Base-by-base conservation (phyloP, 2,329 filamentous ascomycete species). In the Cladosporium sp. region DNA sequence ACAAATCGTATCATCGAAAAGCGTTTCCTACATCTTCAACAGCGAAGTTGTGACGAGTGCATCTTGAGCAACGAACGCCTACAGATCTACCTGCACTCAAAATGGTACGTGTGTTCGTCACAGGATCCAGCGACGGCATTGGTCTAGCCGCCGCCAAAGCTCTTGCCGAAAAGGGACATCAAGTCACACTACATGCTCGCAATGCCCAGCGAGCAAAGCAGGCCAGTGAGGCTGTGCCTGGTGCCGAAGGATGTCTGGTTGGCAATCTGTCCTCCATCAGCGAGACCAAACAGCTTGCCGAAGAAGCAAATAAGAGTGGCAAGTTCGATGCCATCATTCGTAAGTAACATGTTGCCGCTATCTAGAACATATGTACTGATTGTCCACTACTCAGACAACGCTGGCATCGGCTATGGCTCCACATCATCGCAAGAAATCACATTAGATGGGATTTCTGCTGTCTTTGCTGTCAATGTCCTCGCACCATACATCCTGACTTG, bases 71-170 rank as follows among this genome's bases (percentile, higher is more conserved):
- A n/a, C n/a, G n/a, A n/a, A n/a, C n/a, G n/a, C n/a, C n/a, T n/a
- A n/a, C n/a, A n/a, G n/a, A n/a, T n/a, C n/a, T n/a, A n/a, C n/a
- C n/a, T n/a, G n/a, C n/a, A n/a, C n/a, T n/a, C n/a, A n/a, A n/a
- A 56, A 58, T 60, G 56, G 28, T 47, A 15, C 53, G 62, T 12
- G 74, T 78, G 50, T 66, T 78, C 54, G 81, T 84, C 54, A 83
- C 82, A 15, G 80, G 81, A 37, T 83, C 81, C 10, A 78, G 78
- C 15, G 81, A 83, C 63, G 80, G 81, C 58, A 75, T 83, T 19
- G 82, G 81, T 52, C 74, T 74, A 10, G 70, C 75, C 1, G 75
- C 79, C 1, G 81, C 81, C 34, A 72, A 77, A 54, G 71, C 73
- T 10, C 76, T 84, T 12, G 62, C 77, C 37, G 69, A 75, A 4